Evolutionary conservation across 768 basidiomycete species (phyloP).

Genomic region (Boletus sp.): DNA sequence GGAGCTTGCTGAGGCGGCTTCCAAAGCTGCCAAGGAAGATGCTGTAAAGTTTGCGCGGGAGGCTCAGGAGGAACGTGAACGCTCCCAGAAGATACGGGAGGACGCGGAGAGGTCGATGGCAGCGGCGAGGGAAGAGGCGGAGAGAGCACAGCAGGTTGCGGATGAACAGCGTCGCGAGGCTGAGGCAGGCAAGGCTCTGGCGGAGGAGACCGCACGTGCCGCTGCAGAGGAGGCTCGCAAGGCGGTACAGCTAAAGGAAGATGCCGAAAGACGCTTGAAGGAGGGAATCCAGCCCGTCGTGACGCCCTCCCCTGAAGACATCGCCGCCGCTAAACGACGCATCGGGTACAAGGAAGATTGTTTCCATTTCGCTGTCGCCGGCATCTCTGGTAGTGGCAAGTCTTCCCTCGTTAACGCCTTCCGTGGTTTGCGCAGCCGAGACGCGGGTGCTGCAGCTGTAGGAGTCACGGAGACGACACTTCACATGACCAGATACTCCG

Average conservation of each 20-base stretch:
- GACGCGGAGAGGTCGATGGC: conserved; percentile 16
- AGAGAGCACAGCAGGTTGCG: conserved; percentile 10
- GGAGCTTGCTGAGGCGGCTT: conserved; percentile 11
- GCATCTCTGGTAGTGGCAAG: conserved; percentile 36
- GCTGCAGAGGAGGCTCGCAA: conserved; percentile 17
- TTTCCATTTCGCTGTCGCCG: conserved; percentile 37
- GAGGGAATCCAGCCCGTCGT: conserved; percentile 26
- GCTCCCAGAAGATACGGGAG: conserved; percentile 9
- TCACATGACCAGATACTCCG: conserved; percentile 13
- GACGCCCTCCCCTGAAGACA: conserved; percentile 10
- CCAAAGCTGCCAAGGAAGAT: conserved; percentile 16
- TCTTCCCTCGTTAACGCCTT: conserved; percentile 39
- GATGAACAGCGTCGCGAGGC: conserved; percentile 23
- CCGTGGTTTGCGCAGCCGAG: conserved; percentile 29
- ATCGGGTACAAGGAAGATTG: conserved; percentile 26
- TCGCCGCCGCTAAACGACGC: conserved; percentile 15
- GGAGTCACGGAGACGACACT: conserved; percentile 21
- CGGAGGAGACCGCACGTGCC: conserved; percentile 10
- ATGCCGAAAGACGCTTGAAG: conserved; percentile 16
- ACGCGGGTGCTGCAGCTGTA: conserved; percentile 15
- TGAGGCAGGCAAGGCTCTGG: conserved; percentile 12
- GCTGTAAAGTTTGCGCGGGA: conserved; percentile 9
- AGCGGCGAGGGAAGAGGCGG: conserved; percentile 13
- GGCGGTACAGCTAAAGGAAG: conserved; percentile 17
- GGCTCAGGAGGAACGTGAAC: conserved; percentile 15